Evolutionary conservation across 2,329 filamentous ascomycete species (phyloP).

Genomic region (Chaetomiaceae sp.): DNA sequence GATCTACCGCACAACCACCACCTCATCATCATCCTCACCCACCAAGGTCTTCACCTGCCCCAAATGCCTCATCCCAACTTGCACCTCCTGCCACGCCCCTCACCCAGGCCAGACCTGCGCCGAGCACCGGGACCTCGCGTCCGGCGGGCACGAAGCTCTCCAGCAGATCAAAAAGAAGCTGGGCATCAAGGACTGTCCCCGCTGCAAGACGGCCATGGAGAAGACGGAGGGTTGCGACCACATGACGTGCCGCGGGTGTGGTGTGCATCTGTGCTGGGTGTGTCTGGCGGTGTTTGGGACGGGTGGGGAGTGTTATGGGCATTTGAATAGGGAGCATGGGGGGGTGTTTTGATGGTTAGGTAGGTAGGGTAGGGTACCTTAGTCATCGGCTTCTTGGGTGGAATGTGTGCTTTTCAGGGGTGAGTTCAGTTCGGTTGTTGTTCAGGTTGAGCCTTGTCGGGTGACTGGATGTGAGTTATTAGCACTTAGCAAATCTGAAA

Average conservation of each 20-base stretch:
- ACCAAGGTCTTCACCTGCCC: slow-evolving; percentile 32
- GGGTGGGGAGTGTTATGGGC: slow-evolving; percentile 23
- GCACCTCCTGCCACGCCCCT: slow-evolving; percentile 33
- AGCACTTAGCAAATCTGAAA: too few species aligned
- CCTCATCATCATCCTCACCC: not conserved
- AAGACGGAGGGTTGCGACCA: slow-evolving; percentile 46
- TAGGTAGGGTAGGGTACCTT: too few species aligned
- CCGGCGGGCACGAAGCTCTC: slow-evolving; percentile 28
- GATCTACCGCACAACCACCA: slow-evolving; percentile 35
- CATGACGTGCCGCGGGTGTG: slow-evolving; percentile 39
- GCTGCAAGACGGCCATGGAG: slow-evolving; percentile 38
- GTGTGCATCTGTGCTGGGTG: slow-evolving; percentile 45
- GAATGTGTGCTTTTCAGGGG: too few species aligned
- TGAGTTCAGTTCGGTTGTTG: too few species aligned
- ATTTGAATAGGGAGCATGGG: slow-evolving; percentile 27
- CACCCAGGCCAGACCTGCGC: slow-evolving; percentile 35
- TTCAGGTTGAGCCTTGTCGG: too few species aligned
- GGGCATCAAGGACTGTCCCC: slow-evolving; percentile 39
- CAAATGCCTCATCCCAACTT: slow-evolving; percentile 34
- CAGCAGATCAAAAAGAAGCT: slow-evolving; percentile 32
- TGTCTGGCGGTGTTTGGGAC: slow-evolving; percentile 37
- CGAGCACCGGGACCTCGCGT: slow-evolving; percentile 29
- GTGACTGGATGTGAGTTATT: too few species aligned
- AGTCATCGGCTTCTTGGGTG: too few species aligned
- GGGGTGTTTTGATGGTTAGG: not conserved